Conservation (phyloP, 2,329 filamentous ascomycete genomes). For the Dactylellina haptotyla region DNA sequence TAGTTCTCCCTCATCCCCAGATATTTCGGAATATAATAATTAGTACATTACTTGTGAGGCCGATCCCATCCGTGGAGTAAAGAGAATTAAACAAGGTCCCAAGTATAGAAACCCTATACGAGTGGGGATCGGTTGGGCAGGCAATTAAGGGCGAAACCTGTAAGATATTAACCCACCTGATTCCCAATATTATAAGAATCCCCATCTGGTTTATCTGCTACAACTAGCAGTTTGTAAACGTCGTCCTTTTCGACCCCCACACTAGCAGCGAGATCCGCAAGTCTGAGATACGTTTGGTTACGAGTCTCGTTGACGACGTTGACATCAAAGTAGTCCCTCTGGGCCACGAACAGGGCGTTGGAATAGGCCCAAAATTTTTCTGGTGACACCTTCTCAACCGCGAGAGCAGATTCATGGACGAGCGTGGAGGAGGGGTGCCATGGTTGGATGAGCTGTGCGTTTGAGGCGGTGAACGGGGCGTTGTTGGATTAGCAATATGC, state of each 20-base stretch:
- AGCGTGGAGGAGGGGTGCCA: conserved; percentile 55
- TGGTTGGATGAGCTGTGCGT: conserved; percentile 46
- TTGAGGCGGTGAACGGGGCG: conserved; percentile 16
- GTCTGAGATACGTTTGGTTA: conserved; percentile 81
- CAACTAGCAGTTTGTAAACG: conserved; percentile 74
- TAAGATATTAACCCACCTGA: conserved; percentile 58
- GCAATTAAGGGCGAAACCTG: neutral
- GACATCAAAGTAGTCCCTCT: conserved; percentile 84
- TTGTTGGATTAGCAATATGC: conserved; percentile 27
- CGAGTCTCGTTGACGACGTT: conserved; percentile 83
- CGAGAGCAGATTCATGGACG: conserved; percentile 82
- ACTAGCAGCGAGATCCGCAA: conserved; percentile 77
- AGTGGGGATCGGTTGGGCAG: neutral
- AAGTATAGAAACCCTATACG: conserved; percentile 24
- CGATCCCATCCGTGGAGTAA: conserved; percentile 26
- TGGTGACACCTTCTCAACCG: conserved; percentile 76
- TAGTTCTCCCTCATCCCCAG: conserved; percentile 20
- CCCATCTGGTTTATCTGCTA: conserved; percentile 73
- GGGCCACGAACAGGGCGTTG: conserved; percentile 67
- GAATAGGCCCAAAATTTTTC: conserved; percentile 82
- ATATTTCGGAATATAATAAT: conserved; percentile 24
- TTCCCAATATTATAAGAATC: conserved; percentile 82
- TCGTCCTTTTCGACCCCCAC: conserved; percentile 76
- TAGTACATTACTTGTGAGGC: conserved; percentile 7
- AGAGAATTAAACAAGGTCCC: conserved; percentile 1